A percentile compares a stretch with the other conserved stretches of the same genome.
Conservation (phyloP, 805 yeast species). For the Lipomyces yamadae region DNA sequence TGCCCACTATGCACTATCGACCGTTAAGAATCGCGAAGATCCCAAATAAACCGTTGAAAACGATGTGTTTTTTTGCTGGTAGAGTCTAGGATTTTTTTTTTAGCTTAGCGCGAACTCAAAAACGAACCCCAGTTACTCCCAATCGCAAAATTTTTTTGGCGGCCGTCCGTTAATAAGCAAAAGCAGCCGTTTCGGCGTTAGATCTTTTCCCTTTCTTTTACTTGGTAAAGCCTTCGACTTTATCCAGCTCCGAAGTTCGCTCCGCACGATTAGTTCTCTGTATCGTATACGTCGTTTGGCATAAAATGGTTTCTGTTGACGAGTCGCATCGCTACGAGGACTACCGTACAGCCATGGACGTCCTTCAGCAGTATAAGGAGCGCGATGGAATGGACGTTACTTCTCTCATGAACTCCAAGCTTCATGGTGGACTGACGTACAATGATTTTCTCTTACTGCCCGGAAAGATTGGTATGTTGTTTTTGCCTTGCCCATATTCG, state of each 20-base stretch:
- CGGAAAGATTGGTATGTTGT: slow-evolving; percentile 67
- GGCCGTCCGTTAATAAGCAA: not conserved
- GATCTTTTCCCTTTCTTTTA: slow-evolving; percentile 15
- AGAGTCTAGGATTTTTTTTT: no score
- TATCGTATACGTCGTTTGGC: not conserved
- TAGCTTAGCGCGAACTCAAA: no score
- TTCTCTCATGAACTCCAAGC: slow-evolving; percentile 84
- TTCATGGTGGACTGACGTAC: slow-evolving; percentile 96
- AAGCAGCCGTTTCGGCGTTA: not conserved
- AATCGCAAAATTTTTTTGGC: slow-evolving; percentile 14
- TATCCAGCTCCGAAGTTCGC: slow-evolving; percentile 14
- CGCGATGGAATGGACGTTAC: slow-evolving; percentile 86
- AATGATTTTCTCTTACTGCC: slow-evolving; percentile 95
- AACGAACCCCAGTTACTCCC: slow-evolving; percentile 10
- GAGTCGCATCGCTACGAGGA: slow-evolving; percentile 32
- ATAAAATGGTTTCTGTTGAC: slow-evolving; percentile 31
- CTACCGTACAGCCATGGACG: slow-evolving; percentile 59
- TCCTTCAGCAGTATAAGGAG: slow-evolving; percentile 64
- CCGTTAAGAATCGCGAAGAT: no score
- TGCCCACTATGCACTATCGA: no score
- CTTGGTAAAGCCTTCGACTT: slow-evolving; percentile 30
- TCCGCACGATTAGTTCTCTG: not conserved
- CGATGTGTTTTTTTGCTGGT: no score
- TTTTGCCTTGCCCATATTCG: not conserved
- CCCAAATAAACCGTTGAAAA: no score